Percentiles rank a stretch among this genome's conserved stretches.
Conservation (phyloP, 352 stramenopile genomes). For the Phytophthora meadii region DNA sequence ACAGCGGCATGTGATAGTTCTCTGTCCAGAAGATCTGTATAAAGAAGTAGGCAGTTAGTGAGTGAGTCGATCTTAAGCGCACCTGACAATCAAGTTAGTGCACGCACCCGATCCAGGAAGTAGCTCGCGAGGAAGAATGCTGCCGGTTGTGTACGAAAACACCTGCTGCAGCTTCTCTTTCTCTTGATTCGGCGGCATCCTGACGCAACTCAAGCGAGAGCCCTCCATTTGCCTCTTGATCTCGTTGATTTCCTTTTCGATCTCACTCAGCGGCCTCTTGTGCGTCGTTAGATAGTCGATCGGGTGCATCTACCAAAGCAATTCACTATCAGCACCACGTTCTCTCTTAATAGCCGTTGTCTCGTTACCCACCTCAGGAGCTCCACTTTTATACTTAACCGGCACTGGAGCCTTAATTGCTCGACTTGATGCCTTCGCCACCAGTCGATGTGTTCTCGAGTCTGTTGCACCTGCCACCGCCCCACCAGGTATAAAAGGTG, state of each 20-base stretch:
- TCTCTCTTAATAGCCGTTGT: background rate
- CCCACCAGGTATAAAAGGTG: conserved; percentile 75
- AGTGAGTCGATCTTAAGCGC: too few relatives aligned
- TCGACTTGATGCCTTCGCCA: conserved; percentile 65
- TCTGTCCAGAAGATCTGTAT: conserved; percentile 62
- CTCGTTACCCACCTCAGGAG: conserved; percentile 39
- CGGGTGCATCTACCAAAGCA: conserved; percentile 49
- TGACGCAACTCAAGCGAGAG: conserved; percentile 57
- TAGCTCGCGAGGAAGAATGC: conserved; percentile 73
- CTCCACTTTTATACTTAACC: conserved; percentile 24
- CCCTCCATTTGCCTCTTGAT: conserved; percentile 81
- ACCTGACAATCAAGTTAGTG: background rate
- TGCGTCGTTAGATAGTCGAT: conserved; percentile 62
- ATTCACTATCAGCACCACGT: background rate
- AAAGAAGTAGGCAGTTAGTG: background rate
- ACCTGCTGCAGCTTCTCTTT: conserved; percentile 87
- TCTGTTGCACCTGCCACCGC: conserved; percentile 40
- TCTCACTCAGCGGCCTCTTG: conserved; percentile 71
- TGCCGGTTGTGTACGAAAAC: conserved; percentile 73
- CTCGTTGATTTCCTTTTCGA: conserved; percentile 78
- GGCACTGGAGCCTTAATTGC: conserved; percentile 62
- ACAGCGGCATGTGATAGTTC: conserved; percentile 67
- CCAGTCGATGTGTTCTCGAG: conserved; percentile 56
- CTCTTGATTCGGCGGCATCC: conserved; percentile 72
- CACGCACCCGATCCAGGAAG: conserved; percentile 69